Evolutionary conservation across 1,284 basidiomycete species (phyloP).

Genomic region (Ustilago sp.): DNA sequence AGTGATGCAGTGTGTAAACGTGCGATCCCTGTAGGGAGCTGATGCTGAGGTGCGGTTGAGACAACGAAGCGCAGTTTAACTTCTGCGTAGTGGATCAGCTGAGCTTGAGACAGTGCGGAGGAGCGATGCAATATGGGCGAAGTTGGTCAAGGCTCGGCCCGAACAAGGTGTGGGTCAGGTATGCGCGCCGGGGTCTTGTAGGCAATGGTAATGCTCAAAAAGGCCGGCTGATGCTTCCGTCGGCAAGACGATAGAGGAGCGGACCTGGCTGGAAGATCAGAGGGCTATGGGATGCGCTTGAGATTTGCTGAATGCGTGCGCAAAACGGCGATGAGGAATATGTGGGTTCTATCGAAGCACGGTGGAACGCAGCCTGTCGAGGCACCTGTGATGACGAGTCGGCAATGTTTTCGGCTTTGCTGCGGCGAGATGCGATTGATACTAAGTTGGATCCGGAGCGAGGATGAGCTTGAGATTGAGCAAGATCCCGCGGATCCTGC

Average conservation of each 20-base stretch:
- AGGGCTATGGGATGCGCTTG: background rate
- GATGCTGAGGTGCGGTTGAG: background rate
- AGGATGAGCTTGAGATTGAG: constrained; percentile 32
- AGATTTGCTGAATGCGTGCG: background rate
- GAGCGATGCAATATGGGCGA: background rate
- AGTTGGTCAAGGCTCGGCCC: background rate
- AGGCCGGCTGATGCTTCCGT: background rate
- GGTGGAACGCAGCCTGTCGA: background rate
- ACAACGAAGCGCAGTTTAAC: background rate
- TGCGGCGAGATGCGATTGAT: background rate
- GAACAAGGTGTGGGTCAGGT: background rate
- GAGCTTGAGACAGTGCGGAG: background rate
- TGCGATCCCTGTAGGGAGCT: constrained; percentile 10
- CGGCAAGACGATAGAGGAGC: background rate
- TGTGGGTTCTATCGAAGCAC: background rate
- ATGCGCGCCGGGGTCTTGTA: background rate
- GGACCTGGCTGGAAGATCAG: background rate
- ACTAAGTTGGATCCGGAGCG: background rate
- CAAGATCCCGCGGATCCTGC: constrained; percentile 16
- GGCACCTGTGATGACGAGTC: background rate
- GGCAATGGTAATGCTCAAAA: background rate
- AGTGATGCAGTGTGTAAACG: background rate
- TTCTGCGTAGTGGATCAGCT: background rate
- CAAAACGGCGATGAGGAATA: too few species aligned
- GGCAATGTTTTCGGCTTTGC: background rate